These are phyloP conservation scores for Eremothecium gossypii DNA, from an alignment of 1,139 yeast genomes.

Conservation along the genomic window DNA sequence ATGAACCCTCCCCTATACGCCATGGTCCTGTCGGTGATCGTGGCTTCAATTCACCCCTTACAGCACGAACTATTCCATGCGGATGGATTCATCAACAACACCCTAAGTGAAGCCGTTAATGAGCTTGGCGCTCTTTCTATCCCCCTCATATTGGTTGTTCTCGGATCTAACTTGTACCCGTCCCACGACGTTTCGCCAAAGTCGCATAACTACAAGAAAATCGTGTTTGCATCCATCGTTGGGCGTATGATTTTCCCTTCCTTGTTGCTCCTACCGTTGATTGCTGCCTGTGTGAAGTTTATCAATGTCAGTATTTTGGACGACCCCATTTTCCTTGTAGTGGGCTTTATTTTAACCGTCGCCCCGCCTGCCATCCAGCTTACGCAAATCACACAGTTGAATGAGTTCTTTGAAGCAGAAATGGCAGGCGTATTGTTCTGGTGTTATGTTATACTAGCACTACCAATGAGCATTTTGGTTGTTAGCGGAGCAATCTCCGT, in stretches of 20 bases:
- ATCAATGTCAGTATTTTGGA: slow-evolving; percentile 57
- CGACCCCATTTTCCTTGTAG: slow-evolving; percentile 69
- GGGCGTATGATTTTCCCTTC: slow-evolving; percentile 72
- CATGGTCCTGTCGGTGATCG: slow-evolving; percentile 72
- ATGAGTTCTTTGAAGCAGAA: slow-evolving; percentile 51
- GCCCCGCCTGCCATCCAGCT: slow-evolving; percentile 77
- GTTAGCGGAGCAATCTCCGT: slow-evolving; percentile 52
- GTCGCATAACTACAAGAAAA: slow-evolving; percentile 49
- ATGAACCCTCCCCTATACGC: slow-evolving; percentile 97
- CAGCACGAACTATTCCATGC: slow-evolving; percentile 57
- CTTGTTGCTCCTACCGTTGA: slow-evolving; percentile 50
- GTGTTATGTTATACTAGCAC: slow-evolving; percentile 67
- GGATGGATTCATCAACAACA: slow-evolving; percentile 62
- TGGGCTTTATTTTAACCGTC: slow-evolving; percentile 60
- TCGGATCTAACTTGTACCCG: slow-evolving; percentile 71
- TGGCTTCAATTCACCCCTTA: slow-evolving; percentile 70
- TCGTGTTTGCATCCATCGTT: slow-evolving; percentile 55
- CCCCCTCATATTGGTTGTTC: slow-evolving; percentile 65
- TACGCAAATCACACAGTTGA: slow-evolving; percentile 64
- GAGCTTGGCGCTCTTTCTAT: slow-evolving; percentile 85
- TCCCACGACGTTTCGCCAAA: slow-evolving; percentile 57
- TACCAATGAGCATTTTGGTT: slow-evolving; percentile 62
- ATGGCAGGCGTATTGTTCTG: slow-evolving; percentile 72
- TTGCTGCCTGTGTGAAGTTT: slow-evolving; percentile 52
- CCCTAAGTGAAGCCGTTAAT: slow-evolving; percentile 63